phyloP scores from a whole-genome alignment of 2,329 filamentous ascomycete species.

The Phaeosphaeriaceae sp. region DNA sequence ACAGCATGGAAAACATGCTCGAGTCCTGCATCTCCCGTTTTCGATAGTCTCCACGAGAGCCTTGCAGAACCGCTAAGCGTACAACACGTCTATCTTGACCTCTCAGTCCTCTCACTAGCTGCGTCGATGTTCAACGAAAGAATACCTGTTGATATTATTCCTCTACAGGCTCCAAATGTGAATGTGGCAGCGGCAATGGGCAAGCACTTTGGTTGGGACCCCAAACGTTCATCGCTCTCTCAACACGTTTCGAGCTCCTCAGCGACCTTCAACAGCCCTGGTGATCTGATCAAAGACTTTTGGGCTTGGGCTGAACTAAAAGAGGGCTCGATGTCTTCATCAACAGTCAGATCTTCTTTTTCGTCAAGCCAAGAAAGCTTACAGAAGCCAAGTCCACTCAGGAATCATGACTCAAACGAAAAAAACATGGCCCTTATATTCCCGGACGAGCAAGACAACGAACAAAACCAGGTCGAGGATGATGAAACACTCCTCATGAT shows the following conservation, averaged over 20 bases:
- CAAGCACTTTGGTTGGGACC: slow-evolving; percentile 40
- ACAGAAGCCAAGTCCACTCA: neutral
- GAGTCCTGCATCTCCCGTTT: slow-evolving; percentile 22
- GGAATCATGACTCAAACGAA: slow-evolving; percentile 28
- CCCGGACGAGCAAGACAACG: slow-evolving; percentile 18
- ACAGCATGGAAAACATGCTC: slow-evolving; percentile 29
- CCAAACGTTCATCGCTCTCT: slow-evolving; percentile 30
- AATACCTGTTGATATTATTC: slow-evolving; percentile 32
- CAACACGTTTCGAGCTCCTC: slow-evolving; percentile 21
- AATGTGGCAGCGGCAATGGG: slow-evolving; percentile 33
- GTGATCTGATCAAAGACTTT: slow-evolving; percentile 36
- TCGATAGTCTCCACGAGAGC: slow-evolving; percentile 21
- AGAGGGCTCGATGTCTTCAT: slow-evolving; percentile 14
- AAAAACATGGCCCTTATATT: slow-evolving; percentile 32
- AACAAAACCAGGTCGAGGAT: slow-evolving; percentile 7
- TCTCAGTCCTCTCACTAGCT: slow-evolving; percentile 29
- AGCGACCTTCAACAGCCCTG: slow-evolving; percentile 28
- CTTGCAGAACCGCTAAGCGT: slow-evolving; percentile 23
- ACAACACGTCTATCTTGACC: slow-evolving; percentile 34
- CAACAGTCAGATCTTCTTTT: neutral
- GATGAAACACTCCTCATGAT: slow-evolving; percentile 40
- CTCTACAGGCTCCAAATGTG: slow-evolving; percentile 25
- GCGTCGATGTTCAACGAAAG: slow-evolving; percentile 20
- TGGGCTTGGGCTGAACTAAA: slow-evolving; percentile 38
- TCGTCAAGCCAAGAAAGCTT: slow-evolving; percentile 12